phyloP scores from a whole-genome alignment of 2,329 filamentous ascomycete genomes.

The Orbilia ellipsospora region DNA sequence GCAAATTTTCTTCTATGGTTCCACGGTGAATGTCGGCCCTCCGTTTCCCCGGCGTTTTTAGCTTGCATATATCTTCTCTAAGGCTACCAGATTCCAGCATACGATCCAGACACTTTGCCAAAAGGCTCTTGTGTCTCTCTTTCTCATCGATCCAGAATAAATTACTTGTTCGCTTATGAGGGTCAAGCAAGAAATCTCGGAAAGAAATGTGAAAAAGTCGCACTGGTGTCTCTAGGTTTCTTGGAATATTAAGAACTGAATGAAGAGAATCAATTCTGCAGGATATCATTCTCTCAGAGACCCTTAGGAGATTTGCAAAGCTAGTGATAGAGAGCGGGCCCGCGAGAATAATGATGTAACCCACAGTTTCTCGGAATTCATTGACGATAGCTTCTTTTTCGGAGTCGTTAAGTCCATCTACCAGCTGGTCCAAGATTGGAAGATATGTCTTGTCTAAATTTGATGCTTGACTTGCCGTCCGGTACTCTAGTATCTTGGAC shows the following conservation, averaged over 20 bases:
- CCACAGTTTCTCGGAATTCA: slow-evolving; percentile 24
- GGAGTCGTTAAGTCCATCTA: not conserved
- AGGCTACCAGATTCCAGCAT: slow-evolving; percentile 59
- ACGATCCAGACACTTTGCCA: slow-evolving; percentile 59
- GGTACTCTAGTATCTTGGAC: not conserved
- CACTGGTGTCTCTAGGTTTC: slow-evolving; percentile 1
- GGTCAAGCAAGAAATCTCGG: slow-evolving; percentile 38
- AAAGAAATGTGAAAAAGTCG: slow-evolving; percentile 35
- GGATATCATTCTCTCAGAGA: slow-evolving; percentile 5
- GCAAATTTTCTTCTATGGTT: slow-evolving; percentile 59
- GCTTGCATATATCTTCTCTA: slow-evolving; percentile 60
- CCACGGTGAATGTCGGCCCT: slow-evolving; percentile 54
- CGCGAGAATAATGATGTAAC: slow-evolving; percentile 18
- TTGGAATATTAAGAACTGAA: slow-evolving; percentile 20
- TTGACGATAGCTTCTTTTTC: slow-evolving; percentile 2
- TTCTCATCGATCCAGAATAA: slow-evolving; percentile 36
- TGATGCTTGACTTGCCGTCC: not conserved
- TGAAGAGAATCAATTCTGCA: slow-evolving; percentile 15
- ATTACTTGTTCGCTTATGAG: not conserved
- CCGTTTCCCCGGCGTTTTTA: slow-evolving; percentile 47
- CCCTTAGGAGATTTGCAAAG: slow-evolving; percentile 10
- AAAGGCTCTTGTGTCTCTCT: slow-evolving; percentile 12
- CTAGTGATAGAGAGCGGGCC: slow-evolving; percentile 15
- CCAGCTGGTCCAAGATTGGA: slow-evolving; percentile 16
- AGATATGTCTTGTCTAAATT: slow-evolving; percentile 28